Evolutionary conservation across 2,329 filamentous ascomycete species (phyloP).

Genomic region (Fusarium papillatum): DNA sequence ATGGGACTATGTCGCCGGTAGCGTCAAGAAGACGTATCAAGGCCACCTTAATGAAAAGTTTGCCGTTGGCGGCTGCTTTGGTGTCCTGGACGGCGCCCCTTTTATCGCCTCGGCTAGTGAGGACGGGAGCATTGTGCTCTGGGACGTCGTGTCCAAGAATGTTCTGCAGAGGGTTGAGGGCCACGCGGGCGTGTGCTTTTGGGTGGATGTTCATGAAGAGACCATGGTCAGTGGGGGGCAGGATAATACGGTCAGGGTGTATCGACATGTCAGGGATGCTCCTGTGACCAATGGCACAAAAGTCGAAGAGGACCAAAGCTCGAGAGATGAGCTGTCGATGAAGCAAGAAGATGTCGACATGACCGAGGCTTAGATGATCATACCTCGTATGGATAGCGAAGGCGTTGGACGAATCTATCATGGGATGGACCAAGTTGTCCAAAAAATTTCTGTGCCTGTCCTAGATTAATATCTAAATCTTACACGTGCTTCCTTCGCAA

Average conservation of each 20-base stretch:
- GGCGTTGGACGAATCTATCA: background rate
- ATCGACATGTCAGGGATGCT: slow-evolving; percentile 49
- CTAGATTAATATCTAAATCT: background rate
- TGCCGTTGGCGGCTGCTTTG: slow-evolving; percentile 89
- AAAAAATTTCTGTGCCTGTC: background rate
- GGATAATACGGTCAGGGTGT: slow-evolving; percentile 66
- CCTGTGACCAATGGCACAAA: slow-evolving; percentile 34
- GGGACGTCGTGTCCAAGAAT: slow-evolving; percentile 91
- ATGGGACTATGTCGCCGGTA: slow-evolving; percentile 95
- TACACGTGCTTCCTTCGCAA: background rate
- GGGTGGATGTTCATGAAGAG: slow-evolving; percentile 71
- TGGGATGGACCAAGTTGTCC: background rate
- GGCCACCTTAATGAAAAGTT: slow-evolving; percentile 89
- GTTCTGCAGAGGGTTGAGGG: slow-evolving; percentile 76
- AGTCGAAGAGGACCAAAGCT: slow-evolving; percentile 53
- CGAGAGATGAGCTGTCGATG: slow-evolving; percentile 66
- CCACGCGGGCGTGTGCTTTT: slow-evolving; percentile 72
- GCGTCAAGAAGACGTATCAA: slow-evolving; percentile 97
- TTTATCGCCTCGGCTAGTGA: slow-evolving; percentile 91
- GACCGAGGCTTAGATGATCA: slow-evolving; percentile 43
- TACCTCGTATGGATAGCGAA: background rate
- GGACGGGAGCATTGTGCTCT: slow-evolving; percentile 86
- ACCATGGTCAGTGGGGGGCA: slow-evolving; percentile 71
- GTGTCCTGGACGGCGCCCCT: slow-evolving; percentile 60
- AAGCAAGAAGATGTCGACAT: slow-evolving; percentile 56